These are phyloP conservation scores for Camelina sativa DNA, from an alignment of 345 rosid genomes.

Conservation along the genomic window DNA sequence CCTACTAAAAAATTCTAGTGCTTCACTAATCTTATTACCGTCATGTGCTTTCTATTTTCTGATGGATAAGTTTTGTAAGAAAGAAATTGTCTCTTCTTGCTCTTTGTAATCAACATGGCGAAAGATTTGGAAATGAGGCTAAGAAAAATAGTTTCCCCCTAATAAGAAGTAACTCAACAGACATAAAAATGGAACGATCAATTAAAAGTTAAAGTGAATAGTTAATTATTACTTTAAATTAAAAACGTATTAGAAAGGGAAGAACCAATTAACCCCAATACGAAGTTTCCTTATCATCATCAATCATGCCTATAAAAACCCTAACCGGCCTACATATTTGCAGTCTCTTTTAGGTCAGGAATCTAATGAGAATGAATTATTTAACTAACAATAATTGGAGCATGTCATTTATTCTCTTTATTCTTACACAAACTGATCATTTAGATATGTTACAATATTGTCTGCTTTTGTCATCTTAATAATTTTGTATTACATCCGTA, in stretches of 20 bases:
- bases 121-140: constrained; percentile 1
- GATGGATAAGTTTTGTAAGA: too few species aligned
- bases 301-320: constrained; percentile 52
- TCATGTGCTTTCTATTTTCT: not conserved
- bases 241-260: constrained; percentile 9
- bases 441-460: constrained; percentile 26
- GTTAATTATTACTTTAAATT: not conserved
- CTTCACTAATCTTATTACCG: not conserved
- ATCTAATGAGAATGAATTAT: constrained; percentile 38
- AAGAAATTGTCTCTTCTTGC: not conserved
- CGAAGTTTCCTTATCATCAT: constrained; percentile 47
- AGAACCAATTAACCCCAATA: constrained; percentile 29
- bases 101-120: not conserved
- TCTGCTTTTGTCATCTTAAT: constrained; percentile 38
- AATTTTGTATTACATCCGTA: constrained; percentile 2
- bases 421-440: constrained; percentile 40
- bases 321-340: constrained; percentile 49
- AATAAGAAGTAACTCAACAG: not conserved
- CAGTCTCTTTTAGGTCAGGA: constrained; percentile 52
- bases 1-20: constrained; percentile 12
- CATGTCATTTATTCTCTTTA: constrained; percentile 44
- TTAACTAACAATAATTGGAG: constrained; percentile 47
- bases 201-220: not conserved
- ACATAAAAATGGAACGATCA: not conserved
- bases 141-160: not conserved